Conservation (phyloP, 495 filamentous ascomycete genomes). For the Eremomyces bilateralis region DNA sequence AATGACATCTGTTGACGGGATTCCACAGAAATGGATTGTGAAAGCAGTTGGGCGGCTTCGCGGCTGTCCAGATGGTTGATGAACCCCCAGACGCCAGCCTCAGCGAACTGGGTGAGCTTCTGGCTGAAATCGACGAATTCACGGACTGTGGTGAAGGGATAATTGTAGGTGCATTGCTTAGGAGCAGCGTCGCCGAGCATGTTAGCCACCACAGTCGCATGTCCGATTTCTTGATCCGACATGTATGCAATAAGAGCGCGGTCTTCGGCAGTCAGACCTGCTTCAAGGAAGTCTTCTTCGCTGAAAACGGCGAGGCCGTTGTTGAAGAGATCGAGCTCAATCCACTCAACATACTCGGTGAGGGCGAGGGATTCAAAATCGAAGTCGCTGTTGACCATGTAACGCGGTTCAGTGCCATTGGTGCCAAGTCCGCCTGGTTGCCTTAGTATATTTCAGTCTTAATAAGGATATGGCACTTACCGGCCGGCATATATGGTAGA, state of each 20-base stretch:
- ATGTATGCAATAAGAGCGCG: constrained; percentile 58
- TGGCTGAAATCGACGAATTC: constrained; percentile 78
- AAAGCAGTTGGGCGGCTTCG: constrained; percentile 47
- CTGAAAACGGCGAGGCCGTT: constrained; percentile 52
- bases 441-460: neutral
- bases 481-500: constrained; percentile 50
- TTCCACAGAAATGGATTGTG: constrained; percentile 64
- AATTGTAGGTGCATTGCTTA: constrained; percentile 59
- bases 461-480: constrained; percentile 12
- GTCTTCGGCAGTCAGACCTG: constrained; percentile 45
- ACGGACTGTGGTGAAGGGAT: constrained; percentile 52
- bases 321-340: constrained; percentile 76
- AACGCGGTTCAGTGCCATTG: constrained; percentile 54
- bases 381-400: constrained; percentile 25
- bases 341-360: constrained; percentile 63
- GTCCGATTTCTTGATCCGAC: constrained; percentile 68
- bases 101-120: constrained; percentile 63
- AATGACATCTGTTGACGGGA: constrained; percentile 77
- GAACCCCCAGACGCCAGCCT: constrained; percentile 70
- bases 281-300: constrained; percentile 43
- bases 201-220: constrained; percentile 59
- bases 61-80: constrained; percentile 60
- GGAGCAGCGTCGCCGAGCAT: constrained; percentile 61
- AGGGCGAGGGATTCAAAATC: constrained; percentile 23
- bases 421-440: constrained; percentile 39